Evolutionary conservation across 371 early-diverging fungal genomes (phyloP).

Genomic region (Mortierella sp.): DNA sequence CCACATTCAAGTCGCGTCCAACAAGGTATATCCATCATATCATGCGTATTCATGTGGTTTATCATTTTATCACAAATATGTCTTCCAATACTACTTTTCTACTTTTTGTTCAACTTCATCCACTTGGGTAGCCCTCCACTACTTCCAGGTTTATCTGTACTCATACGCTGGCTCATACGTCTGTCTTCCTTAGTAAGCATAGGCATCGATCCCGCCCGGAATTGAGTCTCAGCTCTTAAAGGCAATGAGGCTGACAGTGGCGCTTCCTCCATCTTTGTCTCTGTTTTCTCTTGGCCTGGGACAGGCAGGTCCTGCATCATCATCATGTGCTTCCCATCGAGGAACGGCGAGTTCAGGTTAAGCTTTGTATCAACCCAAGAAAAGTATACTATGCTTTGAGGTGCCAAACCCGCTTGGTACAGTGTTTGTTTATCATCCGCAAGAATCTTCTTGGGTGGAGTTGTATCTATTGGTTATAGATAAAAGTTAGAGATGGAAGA

Average conservation of each 20-base stretch:
- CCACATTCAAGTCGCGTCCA: background rate
- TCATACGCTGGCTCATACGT: constrained; percentile 39
- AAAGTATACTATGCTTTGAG: constrained; percentile 58
- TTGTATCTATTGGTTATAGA: constrained; percentile 44
- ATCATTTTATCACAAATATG: background rate
- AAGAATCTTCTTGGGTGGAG: constrained; percentile 58
- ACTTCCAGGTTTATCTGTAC: constrained; percentile 41
- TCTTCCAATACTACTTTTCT: background rate
- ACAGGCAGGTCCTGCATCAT: constrained; percentile 42
- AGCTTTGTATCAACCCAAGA: constrained; percentile 56
- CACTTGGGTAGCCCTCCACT: constrained; percentile 50
- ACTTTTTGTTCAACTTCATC: constrained; percentile 54
- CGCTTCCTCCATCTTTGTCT: constrained; percentile 5
- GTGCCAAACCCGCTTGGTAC: constrained; percentile 57
- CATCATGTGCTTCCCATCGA: constrained; percentile 43
- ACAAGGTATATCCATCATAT: background rate
- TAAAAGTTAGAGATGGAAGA: background rate
- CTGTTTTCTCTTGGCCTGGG: constrained; percentile 31
- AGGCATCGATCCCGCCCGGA: constrained; percentile 18
- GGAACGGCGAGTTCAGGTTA: constrained; percentile 58
- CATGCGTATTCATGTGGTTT: background rate
- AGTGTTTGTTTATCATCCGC: constrained; percentile 47
- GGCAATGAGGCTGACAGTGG: constrained; percentile 2
- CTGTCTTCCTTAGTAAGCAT: constrained; percentile 34
- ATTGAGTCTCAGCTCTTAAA: constrained; percentile 10